phyloP scores from a whole-genome alignment of 345 rosid species.

The Arabidopsis suecica region DNA sequence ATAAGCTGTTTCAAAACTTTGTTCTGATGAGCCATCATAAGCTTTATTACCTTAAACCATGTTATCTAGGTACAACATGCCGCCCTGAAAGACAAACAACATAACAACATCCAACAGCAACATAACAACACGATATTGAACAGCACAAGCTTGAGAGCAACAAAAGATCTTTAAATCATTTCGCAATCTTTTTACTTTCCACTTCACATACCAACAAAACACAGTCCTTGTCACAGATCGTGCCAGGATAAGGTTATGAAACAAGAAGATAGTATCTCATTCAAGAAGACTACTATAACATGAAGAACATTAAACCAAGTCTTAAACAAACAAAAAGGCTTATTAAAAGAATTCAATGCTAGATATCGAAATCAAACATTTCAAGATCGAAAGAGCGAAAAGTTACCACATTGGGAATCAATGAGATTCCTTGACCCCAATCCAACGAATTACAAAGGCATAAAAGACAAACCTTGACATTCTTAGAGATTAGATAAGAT shows the following conservation, averaged over 20 bases:
- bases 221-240: neutral
- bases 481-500: slow-evolving; percentile 4
- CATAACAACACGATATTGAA: neutral
- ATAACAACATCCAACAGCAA: neutral
- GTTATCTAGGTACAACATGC: neutral
- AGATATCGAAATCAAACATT: neutral
- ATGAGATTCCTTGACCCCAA: slow-evolving; percentile 23
- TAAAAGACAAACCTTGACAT: neutral
- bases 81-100: neutral
- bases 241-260: slow-evolving; percentile 1
- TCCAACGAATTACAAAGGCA: slow-evolving; percentile 9
- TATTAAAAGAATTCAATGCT: neutral
- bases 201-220: slow-evolving; percentile 12
- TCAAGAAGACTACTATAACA: too few species aligned
- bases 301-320: neutral
- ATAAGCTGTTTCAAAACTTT: too few species aligned
- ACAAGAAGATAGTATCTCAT: too few species aligned
- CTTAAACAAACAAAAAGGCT: neutral
- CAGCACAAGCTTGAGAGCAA: neutral
- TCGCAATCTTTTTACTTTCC: neutral
- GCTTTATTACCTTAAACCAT: neutral
- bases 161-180: slow-evolving; percentile 9
- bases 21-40: neutral
- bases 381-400: neutral
- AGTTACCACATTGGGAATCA: neutral